phyloP scores from a whole-genome alignment of 2,329 filamentous ascomycete species.

The Fusarium sp. region DNA sequence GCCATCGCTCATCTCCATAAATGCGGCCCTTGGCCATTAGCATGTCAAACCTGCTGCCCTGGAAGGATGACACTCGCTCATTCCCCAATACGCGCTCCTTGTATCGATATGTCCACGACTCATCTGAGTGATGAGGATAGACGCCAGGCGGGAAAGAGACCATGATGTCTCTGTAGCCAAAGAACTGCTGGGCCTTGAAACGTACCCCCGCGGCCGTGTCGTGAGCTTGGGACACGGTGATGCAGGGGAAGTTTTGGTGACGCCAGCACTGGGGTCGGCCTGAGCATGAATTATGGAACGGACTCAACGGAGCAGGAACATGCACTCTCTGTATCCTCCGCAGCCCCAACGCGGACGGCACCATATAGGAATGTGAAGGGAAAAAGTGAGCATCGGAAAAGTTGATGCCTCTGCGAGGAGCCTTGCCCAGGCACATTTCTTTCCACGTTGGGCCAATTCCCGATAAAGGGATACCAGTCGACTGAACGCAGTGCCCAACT shows the following conservation, averaged over 20 bases:
- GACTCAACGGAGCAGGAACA: no score
- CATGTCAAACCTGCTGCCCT: conserved; percentile 54
- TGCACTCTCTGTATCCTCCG: neutral
- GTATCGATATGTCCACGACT: neutral
- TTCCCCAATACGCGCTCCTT: conserved; percentile 9
- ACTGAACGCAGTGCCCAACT: conserved; percentile 56
- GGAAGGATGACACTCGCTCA: conserved; percentile 52
- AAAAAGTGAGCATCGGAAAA: neutral
- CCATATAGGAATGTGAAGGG: no score
- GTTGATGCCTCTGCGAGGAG: neutral
- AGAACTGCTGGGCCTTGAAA: conserved; percentile 56
- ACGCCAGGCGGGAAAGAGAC: conserved; percentile 54
- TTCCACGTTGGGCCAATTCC: conserved; percentile 59
- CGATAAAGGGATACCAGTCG: conserved; percentile 62
- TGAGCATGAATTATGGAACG: neutral
- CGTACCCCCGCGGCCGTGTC: conserved; percentile 56
- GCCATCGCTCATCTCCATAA: conserved; percentile 66
- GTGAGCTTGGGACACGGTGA: conserved; percentile 56
- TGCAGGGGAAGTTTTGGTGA: conserved; percentile 61
- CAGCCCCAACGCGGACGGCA: no score
- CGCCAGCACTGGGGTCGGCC: conserved; percentile 54
- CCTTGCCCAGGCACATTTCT: conserved; percentile 55
- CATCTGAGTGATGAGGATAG: conserved; percentile 18
- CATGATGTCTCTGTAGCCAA: conserved; percentile 57
- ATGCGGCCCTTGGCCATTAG: conserved; percentile 62